Conservation (phyloP, 495 filamentous ascomycete species). For the Aspergillus bridgeri region DNA sequence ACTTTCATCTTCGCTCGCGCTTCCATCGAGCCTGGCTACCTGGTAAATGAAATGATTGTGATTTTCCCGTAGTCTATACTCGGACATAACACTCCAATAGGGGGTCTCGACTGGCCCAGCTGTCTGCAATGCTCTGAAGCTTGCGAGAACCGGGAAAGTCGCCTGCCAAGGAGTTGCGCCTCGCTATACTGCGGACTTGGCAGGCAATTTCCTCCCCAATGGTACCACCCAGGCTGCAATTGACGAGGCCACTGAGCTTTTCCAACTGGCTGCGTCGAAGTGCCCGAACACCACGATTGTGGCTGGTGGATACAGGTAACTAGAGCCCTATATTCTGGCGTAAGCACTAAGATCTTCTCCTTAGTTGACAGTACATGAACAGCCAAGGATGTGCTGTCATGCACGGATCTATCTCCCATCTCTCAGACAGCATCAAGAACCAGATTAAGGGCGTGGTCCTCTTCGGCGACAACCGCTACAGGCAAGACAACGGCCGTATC, state of each 20-base stretch:
- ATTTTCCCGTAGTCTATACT: neutral
- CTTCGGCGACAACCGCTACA: constrained; percentile 56
- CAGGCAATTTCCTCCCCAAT: constrained; percentile 23
- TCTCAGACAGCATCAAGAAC: constrained; percentile 36
- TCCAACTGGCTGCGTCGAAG: constrained; percentile 33
- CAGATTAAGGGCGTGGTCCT: constrained; percentile 53
- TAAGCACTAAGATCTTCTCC: neutral
- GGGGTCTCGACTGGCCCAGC: constrained; percentile 33
- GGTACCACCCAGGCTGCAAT: constrained; percentile 39
- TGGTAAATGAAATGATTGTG: constrained; percentile 11
- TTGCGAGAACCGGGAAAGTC: constrained; percentile 28
- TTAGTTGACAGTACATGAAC: neutral
- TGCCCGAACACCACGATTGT: constrained; percentile 57
- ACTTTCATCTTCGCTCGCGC: constrained; percentile 53
- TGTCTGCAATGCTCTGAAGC: constrained; percentile 31
- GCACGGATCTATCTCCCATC: constrained; percentile 43
- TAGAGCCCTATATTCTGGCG: neutral
- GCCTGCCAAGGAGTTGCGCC: constrained; percentile 37
- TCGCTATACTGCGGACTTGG: constrained; percentile 28
- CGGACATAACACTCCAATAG: neutral
- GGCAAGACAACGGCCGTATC: constrained; percentile 46
- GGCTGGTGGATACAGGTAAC: constrained; percentile 47
- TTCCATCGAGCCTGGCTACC: constrained; percentile 46
- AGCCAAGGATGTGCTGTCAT: constrained; percentile 57
- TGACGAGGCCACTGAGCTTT: constrained; percentile 35